These are phyloP conservation scores for Yarrowia keelungensis DNA, from an alignment of 805 yeast genomes.

Conservation along the genomic window DNA sequence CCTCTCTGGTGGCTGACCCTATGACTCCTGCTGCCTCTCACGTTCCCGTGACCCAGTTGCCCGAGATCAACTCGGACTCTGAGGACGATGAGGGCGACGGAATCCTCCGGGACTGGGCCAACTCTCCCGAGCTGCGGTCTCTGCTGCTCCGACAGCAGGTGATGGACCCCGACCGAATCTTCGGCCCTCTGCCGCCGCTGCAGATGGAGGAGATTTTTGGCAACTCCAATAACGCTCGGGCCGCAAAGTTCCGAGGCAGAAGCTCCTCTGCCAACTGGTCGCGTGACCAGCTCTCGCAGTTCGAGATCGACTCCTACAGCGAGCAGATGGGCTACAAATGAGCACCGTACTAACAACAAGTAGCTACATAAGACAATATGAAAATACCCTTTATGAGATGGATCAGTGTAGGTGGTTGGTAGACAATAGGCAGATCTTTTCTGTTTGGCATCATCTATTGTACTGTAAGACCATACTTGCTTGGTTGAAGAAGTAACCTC, in stretches of 20 bases:
- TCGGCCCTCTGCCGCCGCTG: slow-evolving; percentile 76
- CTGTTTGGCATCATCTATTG: too few species aligned
- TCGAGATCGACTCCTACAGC: slow-evolving; percentile 59
- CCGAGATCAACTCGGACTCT: slow-evolving; percentile 52
- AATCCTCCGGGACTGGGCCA: slow-evolving; percentile 66
- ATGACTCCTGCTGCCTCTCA: slow-evolving; percentile 36
- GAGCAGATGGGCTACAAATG: slow-evolving; percentile 55
- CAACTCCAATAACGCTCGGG: slow-evolving; percentile 50
- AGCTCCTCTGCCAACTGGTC: slow-evolving; percentile 63
- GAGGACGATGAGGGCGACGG: slow-evolving; percentile 61
- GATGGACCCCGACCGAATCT: slow-evolving; percentile 70
- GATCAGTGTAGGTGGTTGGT: neutral
- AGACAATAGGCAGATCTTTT: too few species aligned
- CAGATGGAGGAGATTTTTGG: slow-evolving; percentile 74
- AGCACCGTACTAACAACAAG: slow-evolving; percentile 11
- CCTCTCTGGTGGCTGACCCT: slow-evolving; percentile 20
- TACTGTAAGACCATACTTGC: too few species aligned
- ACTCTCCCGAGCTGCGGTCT: slow-evolving; percentile 61
- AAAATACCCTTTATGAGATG: neutral
- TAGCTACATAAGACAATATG: slow-evolving; percentile 22
- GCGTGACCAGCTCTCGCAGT: slow-evolving; percentile 55
- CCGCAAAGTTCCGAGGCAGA: slow-evolving; percentile 60
- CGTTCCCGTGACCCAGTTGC: slow-evolving; percentile 41
- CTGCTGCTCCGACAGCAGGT: slow-evolving; percentile 57
- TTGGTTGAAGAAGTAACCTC: too few species aligned